phyloP scores from a whole-genome alignment of 2,329 filamentous ascomycete genomes.

The Ophiostoma montium region DNA sequence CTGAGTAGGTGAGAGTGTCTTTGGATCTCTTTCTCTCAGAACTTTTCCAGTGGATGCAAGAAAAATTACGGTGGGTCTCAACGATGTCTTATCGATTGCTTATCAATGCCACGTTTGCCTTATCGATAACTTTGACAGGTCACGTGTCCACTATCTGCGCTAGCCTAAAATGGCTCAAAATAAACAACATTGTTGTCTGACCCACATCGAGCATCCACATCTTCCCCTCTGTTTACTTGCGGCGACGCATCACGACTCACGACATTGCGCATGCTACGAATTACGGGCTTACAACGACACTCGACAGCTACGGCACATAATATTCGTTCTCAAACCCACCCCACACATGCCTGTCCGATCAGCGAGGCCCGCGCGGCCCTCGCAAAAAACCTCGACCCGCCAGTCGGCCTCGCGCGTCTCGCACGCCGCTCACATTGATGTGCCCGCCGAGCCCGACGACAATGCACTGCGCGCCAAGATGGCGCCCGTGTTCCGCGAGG shows the following conservation, averaged over 20 bases:
- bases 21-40: neutral
- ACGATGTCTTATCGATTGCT: neutral
- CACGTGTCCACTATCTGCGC: constrained; percentile 6
- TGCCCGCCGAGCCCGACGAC: constrained; percentile 59
- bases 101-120: too few relatives aligned
- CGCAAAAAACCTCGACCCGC: constrained; percentile 29
- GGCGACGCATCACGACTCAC: neutral
- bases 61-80: constrained; percentile 9
- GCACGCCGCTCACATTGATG: constrained; percentile 27
- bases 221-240: neutral
- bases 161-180: constrained; percentile 12
- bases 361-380: constrained; percentile 30
- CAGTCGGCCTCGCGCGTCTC: constrained; percentile 34
- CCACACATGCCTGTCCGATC: constrained; percentile 34
- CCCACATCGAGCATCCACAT: constrained; percentile 6
- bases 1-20: too few relatives aligned
- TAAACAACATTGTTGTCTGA: constrained; percentile 12
- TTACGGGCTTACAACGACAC: neutral
- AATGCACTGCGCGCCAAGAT: constrained; percentile 62
- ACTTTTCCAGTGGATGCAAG: constrained; percentile 6
- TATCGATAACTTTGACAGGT: neutral
- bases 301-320: neutral
- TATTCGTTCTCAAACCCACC: neutral
- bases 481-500: constrained; percentile 60
- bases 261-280: neutral